Evolutionary conservation across 1,139 yeast genomes (phyloP).

Genomic region (Saccharomyces hybrid): DNA sequence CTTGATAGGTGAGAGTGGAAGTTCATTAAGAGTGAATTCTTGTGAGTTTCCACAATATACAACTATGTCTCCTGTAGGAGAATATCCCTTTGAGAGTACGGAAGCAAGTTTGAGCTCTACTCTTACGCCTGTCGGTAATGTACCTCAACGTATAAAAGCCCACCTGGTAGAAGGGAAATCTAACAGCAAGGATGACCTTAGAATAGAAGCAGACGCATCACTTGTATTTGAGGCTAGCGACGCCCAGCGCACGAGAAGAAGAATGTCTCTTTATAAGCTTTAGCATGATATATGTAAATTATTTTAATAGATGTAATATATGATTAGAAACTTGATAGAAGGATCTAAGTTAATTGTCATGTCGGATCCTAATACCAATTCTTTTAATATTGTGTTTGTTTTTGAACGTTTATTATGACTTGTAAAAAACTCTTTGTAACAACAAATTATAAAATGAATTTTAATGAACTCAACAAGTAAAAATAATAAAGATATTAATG

Average conservation of each 20-base stretch:
- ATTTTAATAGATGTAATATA: too few relatives aligned
- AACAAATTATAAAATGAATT: neutral
- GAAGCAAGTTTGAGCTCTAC: neutral
- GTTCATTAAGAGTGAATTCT: neutral
- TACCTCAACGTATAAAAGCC: neutral
- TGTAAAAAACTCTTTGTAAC: neutral
- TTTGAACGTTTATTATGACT: too few relatives aligned
- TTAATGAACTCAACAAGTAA: neutral
- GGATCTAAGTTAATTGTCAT: too few relatives aligned
- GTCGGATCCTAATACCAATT: neutral
- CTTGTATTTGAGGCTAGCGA: neutral
- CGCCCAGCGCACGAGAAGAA: neutral
- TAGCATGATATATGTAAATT: neutral
- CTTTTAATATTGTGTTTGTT: neutral
- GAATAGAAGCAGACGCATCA: neutral
- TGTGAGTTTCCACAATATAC: neutral
- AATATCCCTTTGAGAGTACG: neutral
- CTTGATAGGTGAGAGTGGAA: neutral
- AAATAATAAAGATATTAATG: neutral
- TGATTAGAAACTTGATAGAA: neutral
- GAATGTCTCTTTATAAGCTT: neutral
- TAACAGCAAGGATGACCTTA: neutral
- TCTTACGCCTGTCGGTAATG: neutral
- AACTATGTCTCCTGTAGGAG: neutral
- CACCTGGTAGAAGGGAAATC: neutral